These are phyloP conservation scores for Amanita rubescens DNA, from an alignment of 768 basidiomycete genomes.

Conservation along the genomic window DNA sequence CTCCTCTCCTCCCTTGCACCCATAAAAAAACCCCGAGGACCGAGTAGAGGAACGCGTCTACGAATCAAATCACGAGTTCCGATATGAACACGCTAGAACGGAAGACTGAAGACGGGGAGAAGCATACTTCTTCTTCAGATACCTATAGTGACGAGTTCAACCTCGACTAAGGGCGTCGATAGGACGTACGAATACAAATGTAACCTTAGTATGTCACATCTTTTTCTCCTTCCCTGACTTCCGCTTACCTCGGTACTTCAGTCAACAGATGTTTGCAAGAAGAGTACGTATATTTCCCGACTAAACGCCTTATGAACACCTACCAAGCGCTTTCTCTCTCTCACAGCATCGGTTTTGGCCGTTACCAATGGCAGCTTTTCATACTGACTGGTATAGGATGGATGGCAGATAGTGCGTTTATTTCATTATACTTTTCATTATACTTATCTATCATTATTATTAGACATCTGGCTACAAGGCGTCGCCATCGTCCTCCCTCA, in stretches of 20 bases:
- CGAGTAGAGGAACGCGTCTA: no score
- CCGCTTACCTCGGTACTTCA: neutral
- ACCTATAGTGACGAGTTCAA: constrained; percentile 2
- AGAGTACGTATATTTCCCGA: neutral
- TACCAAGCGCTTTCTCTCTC: no score
- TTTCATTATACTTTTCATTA: neutral
- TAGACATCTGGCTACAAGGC: constrained; percentile 41
- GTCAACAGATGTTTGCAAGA: constrained; percentile 3
- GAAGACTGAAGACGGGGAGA: neutral
- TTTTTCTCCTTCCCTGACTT: neutral
- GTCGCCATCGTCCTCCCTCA: constrained; percentile 39
- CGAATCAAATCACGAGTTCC: no score
- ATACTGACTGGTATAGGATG: constrained; percentile 41
- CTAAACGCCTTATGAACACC: neutral
- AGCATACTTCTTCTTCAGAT: neutral
- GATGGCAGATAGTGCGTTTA: constrained; percentile 38
- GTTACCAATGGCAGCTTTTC: constrained; percentile 43
- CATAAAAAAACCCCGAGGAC: neutral
- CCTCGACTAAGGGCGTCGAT: constrained; percentile 4
- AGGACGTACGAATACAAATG: constrained; percentile 5
- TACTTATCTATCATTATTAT: neutral
- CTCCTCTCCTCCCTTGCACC: neutral
- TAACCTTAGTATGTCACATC: neutral
- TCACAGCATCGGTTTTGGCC: constrained; percentile 40
- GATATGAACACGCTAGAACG: neutral